Base-by-base conservation (phyloP, 306 rosid genomes). In the Clitoria ternatea region DNA sequence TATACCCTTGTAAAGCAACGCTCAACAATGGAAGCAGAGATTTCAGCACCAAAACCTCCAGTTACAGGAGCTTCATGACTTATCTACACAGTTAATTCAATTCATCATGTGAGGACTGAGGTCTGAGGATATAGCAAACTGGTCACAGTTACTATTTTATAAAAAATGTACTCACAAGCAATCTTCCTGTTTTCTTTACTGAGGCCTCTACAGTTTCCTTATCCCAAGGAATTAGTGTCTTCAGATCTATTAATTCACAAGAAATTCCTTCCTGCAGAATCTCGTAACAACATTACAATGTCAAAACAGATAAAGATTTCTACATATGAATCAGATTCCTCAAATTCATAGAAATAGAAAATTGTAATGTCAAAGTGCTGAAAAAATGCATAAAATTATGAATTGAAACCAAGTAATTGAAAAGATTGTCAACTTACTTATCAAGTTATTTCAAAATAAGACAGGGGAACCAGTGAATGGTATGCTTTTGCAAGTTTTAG, bases 1-100 rank as follows among this genome's bases (percentile, higher is more conserved):
- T 84, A 85, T 87, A 91, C 99, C 97, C 90, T 83, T 72, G 83
- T 79, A 85, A 94, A 94, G 88, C 99, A 94, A 44, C 97, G 88
- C 70, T 91, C 95, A 54, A 86, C 79, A 49, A 94, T 86, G 44
- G 99, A 91, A 75, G 99, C 96, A 0, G 97, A 86, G 67, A 94
- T 83, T 89, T 94, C 99, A 61, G 97, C 97, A 48, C 99, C 97
- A 78, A 94, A 94, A 55, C 97, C 99, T 72, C 96, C 97, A 0
- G 97, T 94, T 15, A 91, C 81, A 0, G 96, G 97, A 80, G 99
- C 99, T 86, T 94, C 99, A 79, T 94, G 99, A 83, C 99, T 94
- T 78, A 94, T 78, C 99, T 94, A 70, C 82, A 85, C 12, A 43
- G 29, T 27, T 24, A 39, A 47, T 37, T 52, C 22, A 59, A 75